A percentile compares a stretch with the other conserved stretches of the same genome.
Evolutionary conservation across 179 eudicot genomes (phyloP).

Genomic region (Silene noctiflora): DNA sequence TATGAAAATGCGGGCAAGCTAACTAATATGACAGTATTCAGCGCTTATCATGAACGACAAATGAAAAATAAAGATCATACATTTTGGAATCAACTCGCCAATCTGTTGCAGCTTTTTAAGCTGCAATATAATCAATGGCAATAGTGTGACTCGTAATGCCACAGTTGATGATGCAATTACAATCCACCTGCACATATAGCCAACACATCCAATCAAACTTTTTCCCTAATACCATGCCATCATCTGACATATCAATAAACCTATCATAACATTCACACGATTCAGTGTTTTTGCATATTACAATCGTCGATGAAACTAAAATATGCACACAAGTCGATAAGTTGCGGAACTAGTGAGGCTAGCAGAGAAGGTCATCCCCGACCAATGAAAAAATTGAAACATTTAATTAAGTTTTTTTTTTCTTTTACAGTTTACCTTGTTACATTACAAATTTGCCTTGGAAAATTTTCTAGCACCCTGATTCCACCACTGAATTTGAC

Average conservation of each 20-base stretch:
- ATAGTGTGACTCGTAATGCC: constrained; percentile 55
- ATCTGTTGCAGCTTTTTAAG: constrained; percentile 54
- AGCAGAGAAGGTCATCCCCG: neutral
- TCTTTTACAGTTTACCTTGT: no score
- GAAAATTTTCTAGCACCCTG: no score
- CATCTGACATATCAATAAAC: neutral
- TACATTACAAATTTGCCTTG: no score
- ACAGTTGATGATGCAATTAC: constrained; percentile 61
- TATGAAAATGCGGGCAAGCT: neutral
- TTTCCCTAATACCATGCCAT: neutral
- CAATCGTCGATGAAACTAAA: neutral
- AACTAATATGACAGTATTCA: neutral
- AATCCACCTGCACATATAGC: constrained; percentile 54
- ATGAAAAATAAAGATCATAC: constrained; percentile 37
- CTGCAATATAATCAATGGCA: constrained; percentile 65
- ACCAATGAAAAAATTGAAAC: no score
- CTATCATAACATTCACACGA: neutral
- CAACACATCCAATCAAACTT: neutral
- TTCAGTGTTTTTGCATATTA: neutral
- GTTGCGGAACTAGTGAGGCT: no score
- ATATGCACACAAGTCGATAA: no score
- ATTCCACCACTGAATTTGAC: no score
- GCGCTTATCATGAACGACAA: neutral
- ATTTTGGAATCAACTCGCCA: constrained; percentile 54
- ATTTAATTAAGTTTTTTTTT: no score